These are phyloP conservation scores for Syncephalastrum racemosum DNA, from an alignment of 371 early-diverging fungal genomes.

Conservation along the genomic window DNA sequence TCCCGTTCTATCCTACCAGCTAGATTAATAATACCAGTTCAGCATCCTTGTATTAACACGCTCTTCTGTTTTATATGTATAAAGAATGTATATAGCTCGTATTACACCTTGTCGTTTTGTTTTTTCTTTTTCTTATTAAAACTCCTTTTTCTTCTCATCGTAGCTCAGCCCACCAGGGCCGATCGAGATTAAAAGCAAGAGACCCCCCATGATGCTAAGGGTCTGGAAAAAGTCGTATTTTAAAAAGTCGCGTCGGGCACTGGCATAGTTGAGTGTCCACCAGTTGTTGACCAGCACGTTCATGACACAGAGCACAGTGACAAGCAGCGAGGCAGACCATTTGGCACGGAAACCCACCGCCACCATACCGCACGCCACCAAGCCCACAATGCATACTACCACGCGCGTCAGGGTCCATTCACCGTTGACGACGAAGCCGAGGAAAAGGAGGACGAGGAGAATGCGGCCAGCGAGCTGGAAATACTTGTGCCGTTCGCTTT, in stretches of 20 bases:
- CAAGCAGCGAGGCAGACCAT: slow-evolving; percentile 87
- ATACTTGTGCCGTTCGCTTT: slow-evolving; percentile 78
- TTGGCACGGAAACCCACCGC: slow-evolving; percentile 95
- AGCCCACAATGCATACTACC: slow-evolving; percentile 66
- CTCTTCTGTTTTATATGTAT: too few species aligned
- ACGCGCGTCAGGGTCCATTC: slow-evolving; percentile 68
- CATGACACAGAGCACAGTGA: slow-evolving; percentile 80
- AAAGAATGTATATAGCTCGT: too few species aligned
- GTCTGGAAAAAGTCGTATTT: slow-evolving; percentile 98
- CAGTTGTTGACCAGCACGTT: slow-evolving; percentile 93
- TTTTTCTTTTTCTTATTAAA: slow-evolving; percentile 36
- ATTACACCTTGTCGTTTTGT: too few species aligned
- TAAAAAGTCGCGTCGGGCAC: slow-evolving; percentile 80
- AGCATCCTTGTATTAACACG: too few species aligned
- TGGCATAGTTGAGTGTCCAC: slow-evolving; percentile 80
- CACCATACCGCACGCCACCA: slow-evolving; percentile 87
- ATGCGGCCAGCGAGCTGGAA: slow-evolving; percentile 88
- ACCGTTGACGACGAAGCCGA: slow-evolving; percentile 84
- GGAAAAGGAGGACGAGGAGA: slow-evolving; percentile 84
- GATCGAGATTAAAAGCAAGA: slow-evolving; percentile 83
- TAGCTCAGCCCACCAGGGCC: slow-evolving; percentile 91
- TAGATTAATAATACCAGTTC: too few species aligned
- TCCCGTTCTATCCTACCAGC: slow-evolving; percentile 26
- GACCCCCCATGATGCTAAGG: slow-evolving; percentile 93
- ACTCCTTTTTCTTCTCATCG: slow-evolving; percentile 94